Base-by-base conservation (phyloP, 75 land plant genomes). In the Azolla pinnata region DNA sequence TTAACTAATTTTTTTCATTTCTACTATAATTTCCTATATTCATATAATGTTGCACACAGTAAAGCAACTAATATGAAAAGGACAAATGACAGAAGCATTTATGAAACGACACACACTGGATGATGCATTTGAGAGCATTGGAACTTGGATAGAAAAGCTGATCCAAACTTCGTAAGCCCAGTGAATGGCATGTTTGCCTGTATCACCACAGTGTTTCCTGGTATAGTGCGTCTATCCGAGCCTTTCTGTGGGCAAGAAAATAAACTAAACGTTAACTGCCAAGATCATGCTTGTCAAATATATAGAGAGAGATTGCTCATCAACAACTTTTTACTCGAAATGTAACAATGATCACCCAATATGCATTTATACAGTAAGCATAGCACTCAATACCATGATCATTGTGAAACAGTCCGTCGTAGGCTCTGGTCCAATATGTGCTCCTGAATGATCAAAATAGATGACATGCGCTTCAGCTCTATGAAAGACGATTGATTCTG, bases 381-480 rank as follows among this genome's bases (percentile, higher is more conserved):
- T 20, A 48, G 51, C 3, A 20, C 19, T 12, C 51, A 30, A 18
- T 78, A 92, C 97, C 97, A 88, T 92, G 25, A 92, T 96, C 69
- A 85, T 86, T 54, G 88, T 84, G 71, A 92, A 92, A 56, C 95
- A 77, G 65, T 92, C 97, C 27, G 97, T 92, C 44, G 97, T 92
- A 44, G 97, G 97, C 73, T 92, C 97, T 30, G 97, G 97, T 69
- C 97, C 97, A 80, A 92, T 92, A 66, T 92, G 97, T 25, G 97
- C 82, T 33, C 97, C 97, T 88, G 61, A 30, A 44, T 12, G 33
- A 29, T 26, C 40, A 18, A 60, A 27, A n/a, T n/a, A n/a, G n/a
- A n/a, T n/a, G n/a, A n/a, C n/a, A n/a, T n/a, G n/a, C n/a, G n/a
- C n/a, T n/a, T n/a, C n/a, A n/a, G n/a, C n/a, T n/a, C n/a, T n/a